phyloP scores from a whole-genome alignment of 805 yeast species.

The Starmerella gropengiesseri region DNA sequence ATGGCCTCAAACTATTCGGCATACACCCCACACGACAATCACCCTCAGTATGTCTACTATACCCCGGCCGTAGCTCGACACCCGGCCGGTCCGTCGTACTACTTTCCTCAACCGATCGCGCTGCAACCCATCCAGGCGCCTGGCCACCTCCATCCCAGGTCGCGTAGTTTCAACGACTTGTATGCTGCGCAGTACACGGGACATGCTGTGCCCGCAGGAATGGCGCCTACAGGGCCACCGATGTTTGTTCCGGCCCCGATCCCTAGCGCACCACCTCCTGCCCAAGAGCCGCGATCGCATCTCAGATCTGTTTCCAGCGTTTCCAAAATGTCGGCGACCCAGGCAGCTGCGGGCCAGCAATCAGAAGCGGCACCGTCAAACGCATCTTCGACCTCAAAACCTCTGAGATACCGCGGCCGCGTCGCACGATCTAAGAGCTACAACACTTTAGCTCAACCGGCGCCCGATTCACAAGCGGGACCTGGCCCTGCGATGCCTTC shows the following conservation, averaged over 20 bases:
- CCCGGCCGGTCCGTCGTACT: not conserved
- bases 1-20: conserved; percentile 18
- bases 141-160: conserved; percentile 4
- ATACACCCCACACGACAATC: conserved; percentile 2
- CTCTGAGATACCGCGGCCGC: conserved; percentile 4
- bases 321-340: too few species aligned
- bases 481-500: too few species aligned
- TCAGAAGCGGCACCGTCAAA: too few species aligned
- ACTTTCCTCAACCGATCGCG: not conserved
- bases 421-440: conserved; percentile 3
- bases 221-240: not conserved
- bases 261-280: not conserved
- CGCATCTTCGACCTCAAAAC: not conserved
- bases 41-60: conserved; percentile 5
- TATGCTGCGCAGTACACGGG: not conserved
- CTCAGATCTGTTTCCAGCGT: too few species aligned
- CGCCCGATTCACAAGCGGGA: too few species aligned
- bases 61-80: conserved; percentile 3
- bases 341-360: too few species aligned
- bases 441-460: too few species aligned
- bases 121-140: not conserved
- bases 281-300: too few species aligned
- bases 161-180: conserved; percentile 5
- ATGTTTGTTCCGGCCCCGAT: not conserved
- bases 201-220: too few species aligned